Evolutionary conservation across 2,329 filamentous ascomycete species (phyloP), one percentile per base, ranked within the genome.

Genomic region (Didymellaceae sp.): DNA sequence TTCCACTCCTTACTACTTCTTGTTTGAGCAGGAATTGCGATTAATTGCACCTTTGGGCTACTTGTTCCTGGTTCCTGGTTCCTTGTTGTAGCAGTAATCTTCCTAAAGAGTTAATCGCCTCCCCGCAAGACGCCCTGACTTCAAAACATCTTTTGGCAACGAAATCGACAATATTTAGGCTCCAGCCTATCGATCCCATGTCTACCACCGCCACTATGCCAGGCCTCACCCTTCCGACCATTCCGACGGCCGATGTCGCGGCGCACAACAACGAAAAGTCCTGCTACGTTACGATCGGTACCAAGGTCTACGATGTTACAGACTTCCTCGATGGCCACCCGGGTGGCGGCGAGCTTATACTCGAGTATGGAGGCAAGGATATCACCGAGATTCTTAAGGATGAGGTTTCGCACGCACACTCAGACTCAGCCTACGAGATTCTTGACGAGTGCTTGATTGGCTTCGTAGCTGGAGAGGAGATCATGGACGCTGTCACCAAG

Each of bases 221-320:
- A 62, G 86, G 85, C 66, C 84, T 84, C 71, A 91, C 85, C 39
- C 85, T 97, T 40, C 93, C 93, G 49, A 93, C 88, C 21, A 87
- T 97, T 68, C 87, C 90, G 40, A 82, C 82, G 62, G 84, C 87
- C 61, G 90, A 99, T 72, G 86, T 99, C 68, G 85, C 87, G 73
- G 79, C 86, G 62, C 91, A 96, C 75, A 93, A 89, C 73, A 87
- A 84, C 37, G 78, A 79, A 40, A 84, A 91, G 69, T 96, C 91
- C 39, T 97, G 93, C 80, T 99, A 92, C 80, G 92, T 99, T 63
- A 94, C 90, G 3, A 81, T 97, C 45, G 92, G 91, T 56, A 82
- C 83, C 51, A 95, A 93, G 63, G 93, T 99, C 63, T 99, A 91
- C 81, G 93, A 99, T 79, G 83, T 99, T 58, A 97, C 94, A 52